A percentile compares a stretch with the other conserved stretches of the same genome.
phyloP scores from a whole-genome alignment of 108 stramenopile species.

The Discostella pseudostelligera region DNA sequence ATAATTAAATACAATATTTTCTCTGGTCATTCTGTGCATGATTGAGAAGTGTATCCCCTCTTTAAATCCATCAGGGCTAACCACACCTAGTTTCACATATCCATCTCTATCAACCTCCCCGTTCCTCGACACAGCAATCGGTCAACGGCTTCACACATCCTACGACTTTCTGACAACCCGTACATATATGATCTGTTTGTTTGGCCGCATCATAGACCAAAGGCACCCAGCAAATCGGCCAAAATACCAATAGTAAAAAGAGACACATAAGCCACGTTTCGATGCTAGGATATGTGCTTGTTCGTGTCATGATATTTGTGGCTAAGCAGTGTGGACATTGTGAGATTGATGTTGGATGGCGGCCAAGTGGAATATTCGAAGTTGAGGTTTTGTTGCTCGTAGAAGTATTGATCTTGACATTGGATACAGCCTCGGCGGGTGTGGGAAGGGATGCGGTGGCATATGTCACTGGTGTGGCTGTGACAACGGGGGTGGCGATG shows the following conservation, averaged over 20 bases:
- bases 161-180: constrained; percentile 10
- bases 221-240: constrained; percentile 38
- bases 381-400: neutral
- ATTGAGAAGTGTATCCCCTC: too few species aligned
- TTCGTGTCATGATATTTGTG: constrained; percentile 13
- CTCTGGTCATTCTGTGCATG: too few species aligned
- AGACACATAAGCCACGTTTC: constrained; percentile 16
- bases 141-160: constrained; percentile 24
- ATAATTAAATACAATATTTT: too few species aligned
- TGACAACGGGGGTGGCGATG: neutral
- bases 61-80: too few species aligned
- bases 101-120: constrained; percentile 2
- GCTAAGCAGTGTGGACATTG: constrained; percentile 21
- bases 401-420: neutral
- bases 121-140: constrained; percentile 28
- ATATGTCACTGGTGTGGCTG: constrained; percentile 2
- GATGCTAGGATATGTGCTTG: constrained; percentile 14
- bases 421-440: neutral
- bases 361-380: neutral
- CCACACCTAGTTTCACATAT: too few species aligned
- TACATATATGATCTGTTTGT: constrained; percentile 30
- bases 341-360: constrained; percentile 17
- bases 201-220: constrained; percentile 33
- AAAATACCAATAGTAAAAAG: constrained; percentile 20
- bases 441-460: constrained; percentile 1